These are phyloP conservation scores for Penicillium carneum DNA, from an alignment of 2,329 filamentous ascomycete species.

Conservation along the genomic window DNA sequence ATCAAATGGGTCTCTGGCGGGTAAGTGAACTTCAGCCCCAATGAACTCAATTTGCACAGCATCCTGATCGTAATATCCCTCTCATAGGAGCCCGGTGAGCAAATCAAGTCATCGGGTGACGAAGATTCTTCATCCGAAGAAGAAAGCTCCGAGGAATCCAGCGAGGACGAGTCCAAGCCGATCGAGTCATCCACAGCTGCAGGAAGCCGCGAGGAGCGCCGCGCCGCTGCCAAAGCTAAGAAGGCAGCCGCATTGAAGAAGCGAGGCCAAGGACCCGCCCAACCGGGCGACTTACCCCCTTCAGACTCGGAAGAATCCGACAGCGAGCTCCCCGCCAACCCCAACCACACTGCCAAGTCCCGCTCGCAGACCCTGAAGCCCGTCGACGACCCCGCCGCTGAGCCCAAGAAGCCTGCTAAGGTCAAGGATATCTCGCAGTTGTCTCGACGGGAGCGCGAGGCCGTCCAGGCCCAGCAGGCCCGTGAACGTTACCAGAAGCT, in stretches of 20 bases:
- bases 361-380: conserved; percentile 73
- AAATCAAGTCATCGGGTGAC: conserved; percentile 55
- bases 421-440: conserved; percentile 62
- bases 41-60: conserved; percentile 9
- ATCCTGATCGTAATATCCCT: background rate
- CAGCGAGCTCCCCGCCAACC: conserved; percentile 73
- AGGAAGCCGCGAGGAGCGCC: conserved; percentile 85
- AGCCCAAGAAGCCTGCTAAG: conserved; percentile 49
- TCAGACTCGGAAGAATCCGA: conserved; percentile 65
- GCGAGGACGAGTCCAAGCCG: conserved; percentile 55
- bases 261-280: conserved; percentile 73
- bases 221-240: conserved; percentile 83
- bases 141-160: conserved; percentile 58
- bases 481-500: conserved; percentile 91
- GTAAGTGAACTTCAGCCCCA: conserved; percentile 54
- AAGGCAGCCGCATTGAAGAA: conserved; percentile 87
- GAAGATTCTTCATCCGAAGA: conserved; percentile 57
- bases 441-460: conserved; percentile 74
- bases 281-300: conserved; percentile 85
- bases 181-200: conserved; percentile 53
- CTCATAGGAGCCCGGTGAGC: conserved; percentile 47
- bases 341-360: conserved; percentile 77
- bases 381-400: conserved; percentile 64
- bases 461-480: conserved; percentile 82
- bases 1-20: conserved; percentile 87